Evolutionary conservation across 2,329 filamentous ascomycete genomes (phyloP).

Genomic region (Aspergillus ibericus): DNA sequence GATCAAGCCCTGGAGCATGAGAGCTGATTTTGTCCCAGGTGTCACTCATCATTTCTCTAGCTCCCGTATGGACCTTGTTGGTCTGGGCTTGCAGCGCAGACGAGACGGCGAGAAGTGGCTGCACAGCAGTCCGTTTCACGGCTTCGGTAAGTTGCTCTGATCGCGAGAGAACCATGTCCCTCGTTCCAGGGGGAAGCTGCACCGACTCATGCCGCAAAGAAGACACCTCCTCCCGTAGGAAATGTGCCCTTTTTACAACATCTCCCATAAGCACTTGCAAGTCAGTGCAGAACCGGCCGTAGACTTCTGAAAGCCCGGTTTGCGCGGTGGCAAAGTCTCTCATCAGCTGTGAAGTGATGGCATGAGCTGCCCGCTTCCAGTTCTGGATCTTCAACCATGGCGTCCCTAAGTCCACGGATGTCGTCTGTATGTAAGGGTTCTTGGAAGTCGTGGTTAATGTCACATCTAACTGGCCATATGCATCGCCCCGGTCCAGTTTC

Average conservation of each 20-base stretch:
- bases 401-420: constrained; percentile 44
- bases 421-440: constrained; percentile 36
- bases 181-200: constrained; percentile 22
- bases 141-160: constrained; percentile 38
- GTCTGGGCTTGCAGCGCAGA: constrained; percentile 32
- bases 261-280: constrained; percentile 40
- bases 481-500: constrained; percentile 51
- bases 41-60: constrained; percentile 27
- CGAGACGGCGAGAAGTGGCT: constrained; percentile 34
- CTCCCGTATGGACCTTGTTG: constrained; percentile 29
- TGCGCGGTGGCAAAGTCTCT: constrained; percentile 42
- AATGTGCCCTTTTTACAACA: constrained; percentile 37
- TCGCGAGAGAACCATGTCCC: constrained; percentile 28
- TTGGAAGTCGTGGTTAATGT: constrained; percentile 45
- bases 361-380: constrained; percentile 46
- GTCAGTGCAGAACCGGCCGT: constrained; percentile 39
- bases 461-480: constrained; percentile 51
- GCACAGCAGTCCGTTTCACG: constrained; percentile 31
- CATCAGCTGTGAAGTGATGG: constrained; percentile 36
- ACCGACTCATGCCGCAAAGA: constrained; percentile 26
- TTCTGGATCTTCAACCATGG: constrained; percentile 50
- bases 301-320: constrained; percentile 38
- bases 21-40: constrained; percentile 30
- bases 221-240: constrained; percentile 32
- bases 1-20: constrained; percentile 24